Percentiles rank a stretch among this genome's conserved stretches.
phyloP scores from a whole-genome alignment of 176 grass and related monocot genomes.

The Carex myosuroides region DNA sequence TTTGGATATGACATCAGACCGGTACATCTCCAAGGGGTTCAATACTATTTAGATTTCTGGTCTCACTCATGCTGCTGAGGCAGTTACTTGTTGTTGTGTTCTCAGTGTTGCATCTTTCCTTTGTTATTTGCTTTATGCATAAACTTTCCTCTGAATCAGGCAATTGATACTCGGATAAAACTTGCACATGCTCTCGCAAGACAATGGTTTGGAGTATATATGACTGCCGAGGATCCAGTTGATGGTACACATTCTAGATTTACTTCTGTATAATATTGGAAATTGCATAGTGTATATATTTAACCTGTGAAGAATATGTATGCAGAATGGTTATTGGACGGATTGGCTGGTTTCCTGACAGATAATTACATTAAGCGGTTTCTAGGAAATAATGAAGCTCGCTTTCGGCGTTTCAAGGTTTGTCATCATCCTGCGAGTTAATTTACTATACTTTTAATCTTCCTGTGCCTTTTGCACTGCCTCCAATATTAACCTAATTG shows the following conservation, averaged over 20 bases:
- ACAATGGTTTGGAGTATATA: slow-evolving; percentile 98
- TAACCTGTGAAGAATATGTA: slow-evolving; percentile 29
- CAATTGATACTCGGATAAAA: slow-evolving; percentile 90
- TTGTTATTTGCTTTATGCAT: background rate
- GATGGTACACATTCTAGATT: slow-evolving; percentile 45
- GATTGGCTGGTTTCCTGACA: slow-evolving; percentile 93
- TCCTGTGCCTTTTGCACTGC: background rate
- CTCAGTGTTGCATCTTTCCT: slow-evolving; percentile 10
- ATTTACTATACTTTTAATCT: background rate
- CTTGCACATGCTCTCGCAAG: slow-evolving; percentile 79
- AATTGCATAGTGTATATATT: background rate
- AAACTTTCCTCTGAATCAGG: slow-evolving; percentile 30
- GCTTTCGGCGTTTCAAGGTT: slow-evolving; percentile 91
- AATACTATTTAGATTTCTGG: background rate
- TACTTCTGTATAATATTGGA: slow-evolving; percentile 25
- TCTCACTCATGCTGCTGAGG: background rate
- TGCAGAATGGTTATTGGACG: slow-evolving; percentile 95
- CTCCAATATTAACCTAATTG: background rate
- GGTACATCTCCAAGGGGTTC: background rate
- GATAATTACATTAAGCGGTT: slow-evolving; percentile 83
- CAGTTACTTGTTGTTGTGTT: background rate
- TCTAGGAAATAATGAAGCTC: slow-evolving; percentile 93
- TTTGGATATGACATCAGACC: background rate
- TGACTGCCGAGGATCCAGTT: slow-evolving; percentile 75
- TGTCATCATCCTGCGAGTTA: background rate